Conservation (phyloP, 2,329 filamentous ascomycete genomes). For the Alternaria arborescens region DNA sequence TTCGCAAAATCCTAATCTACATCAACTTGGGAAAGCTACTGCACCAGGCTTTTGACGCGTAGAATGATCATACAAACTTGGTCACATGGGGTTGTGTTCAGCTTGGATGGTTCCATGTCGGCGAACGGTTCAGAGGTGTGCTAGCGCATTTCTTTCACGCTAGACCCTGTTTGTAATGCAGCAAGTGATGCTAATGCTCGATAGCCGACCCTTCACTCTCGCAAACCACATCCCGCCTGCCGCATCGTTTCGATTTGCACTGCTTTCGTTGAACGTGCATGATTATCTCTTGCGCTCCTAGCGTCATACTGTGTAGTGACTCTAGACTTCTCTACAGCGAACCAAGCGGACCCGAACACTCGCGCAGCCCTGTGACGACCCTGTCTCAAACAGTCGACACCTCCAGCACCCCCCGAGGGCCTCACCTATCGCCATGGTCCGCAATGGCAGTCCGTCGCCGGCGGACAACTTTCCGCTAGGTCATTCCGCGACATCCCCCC, state of each 20-base stretch:
- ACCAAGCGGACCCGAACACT: not conserved
- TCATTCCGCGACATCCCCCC: conserved; percentile 54
- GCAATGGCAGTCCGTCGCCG: conserved; percentile 50
- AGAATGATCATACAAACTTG: not conserved
- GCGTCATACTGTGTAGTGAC: not conserved
- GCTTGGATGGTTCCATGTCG: not conserved
- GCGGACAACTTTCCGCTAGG: conserved; percentile 48
- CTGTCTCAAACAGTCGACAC: conserved; percentile 6
- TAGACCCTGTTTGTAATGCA: conserved; percentile 17
- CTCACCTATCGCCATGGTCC: conserved; percentile 43
- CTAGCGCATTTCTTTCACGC: conserved; percentile 1
- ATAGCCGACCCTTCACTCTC: conserved; percentile 19
- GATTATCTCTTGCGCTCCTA: not conserved
- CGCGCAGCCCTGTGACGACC: conserved; percentile 6
- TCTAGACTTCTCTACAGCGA: not conserved
- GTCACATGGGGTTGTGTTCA: not conserved
- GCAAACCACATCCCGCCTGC: conserved; percentile 16
- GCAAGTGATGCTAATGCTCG: conserved; percentile 23
- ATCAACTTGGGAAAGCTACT: not conserved
- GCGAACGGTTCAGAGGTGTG: not conserved
- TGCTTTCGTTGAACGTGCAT: conserved; percentile 4
- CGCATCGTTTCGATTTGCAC: conserved; percentile 9
- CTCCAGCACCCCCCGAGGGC: not conserved
- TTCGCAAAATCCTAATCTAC: not conserved
- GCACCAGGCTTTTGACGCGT: not conserved